Percentiles rank a stretch among this genome's conserved stretches.
Conservation (phyloP, 1,284 basidiomycete species). For the Kwoniella shivajii region DNA sequence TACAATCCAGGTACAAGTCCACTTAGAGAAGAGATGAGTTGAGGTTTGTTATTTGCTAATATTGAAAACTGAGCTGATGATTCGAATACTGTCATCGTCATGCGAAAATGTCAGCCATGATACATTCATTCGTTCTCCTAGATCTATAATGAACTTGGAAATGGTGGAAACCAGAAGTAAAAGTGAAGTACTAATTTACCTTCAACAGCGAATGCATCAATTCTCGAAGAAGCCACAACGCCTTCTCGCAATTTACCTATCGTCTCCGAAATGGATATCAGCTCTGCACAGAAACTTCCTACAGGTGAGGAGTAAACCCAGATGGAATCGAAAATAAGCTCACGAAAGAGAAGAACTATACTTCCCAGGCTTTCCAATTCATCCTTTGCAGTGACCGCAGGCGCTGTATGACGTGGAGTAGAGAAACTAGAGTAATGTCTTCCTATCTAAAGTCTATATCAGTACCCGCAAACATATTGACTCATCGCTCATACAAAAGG, state of each 20-base stretch:
- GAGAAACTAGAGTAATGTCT: conserved; percentile 32
- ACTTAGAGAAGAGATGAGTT: conserved; percentile 44
- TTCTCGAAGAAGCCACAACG: conserved; percentile 44
- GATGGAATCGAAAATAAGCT: conserved; percentile 9
- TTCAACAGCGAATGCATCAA: conserved; percentile 50
- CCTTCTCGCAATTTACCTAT: conserved; percentile 53
- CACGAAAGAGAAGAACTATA: conserved; percentile 48
- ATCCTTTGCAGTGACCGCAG: conserved; percentile 19
- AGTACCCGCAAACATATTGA: background rate
- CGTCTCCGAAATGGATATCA: background rate
- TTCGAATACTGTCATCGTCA: conserved; percentile 42
- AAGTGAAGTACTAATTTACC: conserved; percentile 27
- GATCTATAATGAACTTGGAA: background rate
- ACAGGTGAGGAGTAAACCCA: background rate
- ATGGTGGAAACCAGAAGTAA: background rate
- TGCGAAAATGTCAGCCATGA: background rate
- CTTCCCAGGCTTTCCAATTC: conserved; percentile 44
- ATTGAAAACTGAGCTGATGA: conserved; percentile 43
- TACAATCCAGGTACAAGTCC: conserved; percentile 50
- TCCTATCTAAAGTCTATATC: conserved; percentile 28
- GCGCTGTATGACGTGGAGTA: conserved; percentile 20
- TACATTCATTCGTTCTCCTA: background rate
- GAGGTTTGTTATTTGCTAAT: conserved; percentile 41
- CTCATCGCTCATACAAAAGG: background rate
- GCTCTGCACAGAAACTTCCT: background rate